These are phyloP conservation scores for Coelastrella sp. DNA, from an alignment of 139 green algal genomes.

Conservation along the genomic window DNA sequence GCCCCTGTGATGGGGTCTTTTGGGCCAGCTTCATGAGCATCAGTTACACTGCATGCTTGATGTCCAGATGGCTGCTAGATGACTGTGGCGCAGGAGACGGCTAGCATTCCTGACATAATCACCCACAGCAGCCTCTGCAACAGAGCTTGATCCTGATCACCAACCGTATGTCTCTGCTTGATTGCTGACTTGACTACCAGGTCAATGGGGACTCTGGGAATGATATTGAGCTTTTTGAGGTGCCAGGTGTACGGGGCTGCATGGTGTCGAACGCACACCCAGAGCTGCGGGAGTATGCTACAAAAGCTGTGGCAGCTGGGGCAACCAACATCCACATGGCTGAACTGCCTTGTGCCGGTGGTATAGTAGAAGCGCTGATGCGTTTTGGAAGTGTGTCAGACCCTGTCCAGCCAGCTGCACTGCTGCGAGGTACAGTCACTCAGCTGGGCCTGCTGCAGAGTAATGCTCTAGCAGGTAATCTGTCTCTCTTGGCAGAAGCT, in stretches of 20 bases:
- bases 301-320: neutral
- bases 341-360: conserved; percentile 80
- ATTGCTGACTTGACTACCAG: conserved; percentile 57
- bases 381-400: conserved; percentile 69
- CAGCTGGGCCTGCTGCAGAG: conserved; percentile 35
- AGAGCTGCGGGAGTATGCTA: conserved; percentile 84
- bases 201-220: conserved; percentile 96
- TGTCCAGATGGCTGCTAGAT: too few relatives aligned
- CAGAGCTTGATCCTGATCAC: too few relatives aligned
- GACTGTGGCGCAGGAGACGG: too few relatives aligned
- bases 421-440: conserved; percentile 19
- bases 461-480: conserved; percentile 37
- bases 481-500: conserved; percentile 21
- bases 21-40: too few relatives aligned
- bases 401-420: neutral
- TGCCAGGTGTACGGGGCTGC: conserved; percentile 81
- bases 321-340: conserved; percentile 62
- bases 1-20: too few relatives aligned
- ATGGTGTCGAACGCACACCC: conserved; percentile 90
- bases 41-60: too few relatives aligned
- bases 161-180: too few relatives aligned
- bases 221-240: conserved; percentile 92
- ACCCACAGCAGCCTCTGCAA: too few relatives aligned
- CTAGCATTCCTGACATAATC: too few relatives aligned
- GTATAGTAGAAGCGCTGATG: conserved; percentile 87